These are phyloP conservation scores for Puccinia novopanici DNA, from an alignment of 1,284 basidiomycete genomes.

Conservation along the genomic window DNA sequence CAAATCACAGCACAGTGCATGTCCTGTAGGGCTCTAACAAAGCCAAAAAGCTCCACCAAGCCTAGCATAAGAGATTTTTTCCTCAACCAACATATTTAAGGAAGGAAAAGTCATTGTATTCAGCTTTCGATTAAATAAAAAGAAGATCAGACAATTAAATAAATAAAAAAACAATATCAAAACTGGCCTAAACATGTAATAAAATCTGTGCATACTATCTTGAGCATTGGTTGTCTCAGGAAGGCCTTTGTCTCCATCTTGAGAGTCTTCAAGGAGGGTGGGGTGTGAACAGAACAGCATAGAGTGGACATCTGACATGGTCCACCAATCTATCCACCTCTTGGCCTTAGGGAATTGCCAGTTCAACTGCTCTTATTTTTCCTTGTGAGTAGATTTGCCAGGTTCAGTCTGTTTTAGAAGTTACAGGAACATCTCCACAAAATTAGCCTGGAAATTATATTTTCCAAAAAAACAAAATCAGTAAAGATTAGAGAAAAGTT, in stretches of 20 bases:
- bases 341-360: conserved; percentile 1
- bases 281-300: background rate
- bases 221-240: conserved; percentile 14
- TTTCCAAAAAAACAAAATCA: too few relatives aligned
- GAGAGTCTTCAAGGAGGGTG: background rate
- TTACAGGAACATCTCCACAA: too few relatives aligned
- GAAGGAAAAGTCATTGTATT: too few relatives aligned
- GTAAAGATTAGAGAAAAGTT: too few relatives aligned
- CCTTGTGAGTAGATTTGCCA: background rate
- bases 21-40: background rate
- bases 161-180: too few relatives aligned
- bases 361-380: background rate
- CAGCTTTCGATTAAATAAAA: background rate
- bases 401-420: too few relatives aligned
- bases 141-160: too few relatives aligned
- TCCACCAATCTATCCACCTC: conserved; percentile 16
- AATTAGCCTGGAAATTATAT: too few relatives aligned
- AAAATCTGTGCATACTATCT: background rate
- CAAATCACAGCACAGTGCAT: background rate
- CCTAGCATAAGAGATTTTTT: background rate
- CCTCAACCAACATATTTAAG: background rate
- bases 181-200: background rate
- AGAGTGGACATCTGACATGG: background rate
- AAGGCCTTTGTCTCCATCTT: background rate
- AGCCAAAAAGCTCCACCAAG: background rate